These are phyloP conservation scores for Leptomonas pyrrhocoris DNA, from an alignment of 208 protist species.

Conservation along the genomic window DNA sequence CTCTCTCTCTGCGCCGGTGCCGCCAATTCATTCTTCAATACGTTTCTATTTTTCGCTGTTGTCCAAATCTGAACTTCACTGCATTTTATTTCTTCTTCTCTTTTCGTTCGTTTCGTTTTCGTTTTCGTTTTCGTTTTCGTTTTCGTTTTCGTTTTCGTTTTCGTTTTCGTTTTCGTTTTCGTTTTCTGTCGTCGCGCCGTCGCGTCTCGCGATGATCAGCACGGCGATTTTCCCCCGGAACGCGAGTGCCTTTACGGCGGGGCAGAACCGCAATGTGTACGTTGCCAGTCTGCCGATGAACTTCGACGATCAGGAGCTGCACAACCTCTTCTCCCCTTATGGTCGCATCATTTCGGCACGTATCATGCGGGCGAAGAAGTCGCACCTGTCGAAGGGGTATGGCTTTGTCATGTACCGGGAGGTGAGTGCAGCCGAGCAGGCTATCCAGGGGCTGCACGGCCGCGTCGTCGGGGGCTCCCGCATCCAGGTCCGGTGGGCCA, in stretches of 20 bases:
- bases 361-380: conserved; percentile 70
- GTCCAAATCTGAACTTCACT: too few species aligned
- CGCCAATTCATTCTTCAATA: too few species aligned
- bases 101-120: too few species aligned
- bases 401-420: conserved; percentile 56
- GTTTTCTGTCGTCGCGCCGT: too few species aligned
- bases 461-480: conserved; percentile 40
- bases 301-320: conserved; percentile 67
- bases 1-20: too few species aligned
- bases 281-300: conserved; percentile 70
- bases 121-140: too few species aligned
- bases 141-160: too few species aligned
- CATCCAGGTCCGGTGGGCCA: conserved; percentile 79
- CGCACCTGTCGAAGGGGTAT: conserved; percentile 67
- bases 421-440: conserved; percentile 38
- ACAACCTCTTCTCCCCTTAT: conserved; percentile 62
- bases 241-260: not conserved
- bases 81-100: too few species aligned
- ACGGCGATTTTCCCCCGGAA: too few species aligned
- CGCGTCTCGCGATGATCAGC: too few species aligned
- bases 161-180: too few species aligned
- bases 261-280: conserved; percentile 57
- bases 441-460: conserved; percentile 50
- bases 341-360: conserved; percentile 63
- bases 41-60: too few species aligned